Evolutionary conservation across 2,329 filamentous ascomycete genomes (phyloP), one percentile per base, ranked within the genome.

Genomic region (Periconia sp.): DNA sequence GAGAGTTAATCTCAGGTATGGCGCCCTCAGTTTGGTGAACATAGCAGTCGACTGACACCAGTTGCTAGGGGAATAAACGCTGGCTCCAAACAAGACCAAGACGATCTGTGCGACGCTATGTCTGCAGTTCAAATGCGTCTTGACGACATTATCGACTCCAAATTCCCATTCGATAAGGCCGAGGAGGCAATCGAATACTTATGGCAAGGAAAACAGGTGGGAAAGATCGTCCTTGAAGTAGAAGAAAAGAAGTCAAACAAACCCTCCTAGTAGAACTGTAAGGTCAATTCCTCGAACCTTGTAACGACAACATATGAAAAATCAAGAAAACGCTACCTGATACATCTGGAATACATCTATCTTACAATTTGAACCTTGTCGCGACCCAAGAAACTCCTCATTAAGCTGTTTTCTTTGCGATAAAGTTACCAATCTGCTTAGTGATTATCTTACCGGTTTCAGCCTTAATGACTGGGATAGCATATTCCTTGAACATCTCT

Each of bases 21-120:
- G 18, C 17, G 15, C 18, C 23, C 23, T 27, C 23, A 8, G 23
- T 8, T 27, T 27, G 5, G 23, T 27, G 15, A 44, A 19, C 13
- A 13, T 17, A 15, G 23, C 18, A 19, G 17, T 19, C 6, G 19
- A 30, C 8, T 30, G 43, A 45, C 18, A 3, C 2, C 6, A 5
- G 43, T 14, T 45, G 1, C 81, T 13, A 80, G 78, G 62, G 78
- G 85, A 0, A 78, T 87, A 8, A 63, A 85, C 31, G 85, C 85
- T 63, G 85, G 85, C 0, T 83, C 85, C 0, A 79, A 75, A 58
- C 79, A 81, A 49, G 72, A 80, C 30, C 81, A 72, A 30, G 71
- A 73, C 50, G 69, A 70, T 45, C 64, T 75, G 56, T 57, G 57
- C 41, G 46, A 54, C 11, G 69, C 72, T 52, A 66, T 73, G 47